These are phyloP conservation scores for Adenanthera pavonina DNA, from an alignment of 306 rosid genomes.

Conservation along the genomic window DNA sequence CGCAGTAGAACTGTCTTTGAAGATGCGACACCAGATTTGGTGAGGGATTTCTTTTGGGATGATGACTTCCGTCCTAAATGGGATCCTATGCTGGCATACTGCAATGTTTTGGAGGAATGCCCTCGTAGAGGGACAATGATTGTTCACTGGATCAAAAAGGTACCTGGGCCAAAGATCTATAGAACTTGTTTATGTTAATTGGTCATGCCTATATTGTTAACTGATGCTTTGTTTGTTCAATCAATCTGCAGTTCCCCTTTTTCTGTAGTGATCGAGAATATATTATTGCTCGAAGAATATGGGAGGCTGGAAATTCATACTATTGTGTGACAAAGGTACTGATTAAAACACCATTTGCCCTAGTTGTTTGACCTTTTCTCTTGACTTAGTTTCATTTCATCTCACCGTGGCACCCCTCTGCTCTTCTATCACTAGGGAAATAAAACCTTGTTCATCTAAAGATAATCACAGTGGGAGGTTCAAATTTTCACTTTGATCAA, in stretches of 20 bases:
- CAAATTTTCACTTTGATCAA: conserved; percentile 18
- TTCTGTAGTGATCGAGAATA: conserved; percentile 99
- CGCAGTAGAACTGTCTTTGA: conserved; percentile 91
- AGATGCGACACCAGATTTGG: conserved; percentile 93
- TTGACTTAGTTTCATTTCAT: conserved; percentile 29
- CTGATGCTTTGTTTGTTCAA: conserved; percentile 39
- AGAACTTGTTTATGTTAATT: conserved; percentile 14
- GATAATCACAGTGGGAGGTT: conserved; percentile 14
- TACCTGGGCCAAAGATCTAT: conserved; percentile 43
- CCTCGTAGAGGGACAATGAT: conserved; percentile 71
- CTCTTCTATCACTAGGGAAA: conserved; percentile 21
- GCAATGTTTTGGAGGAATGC: conserved; percentile 86
- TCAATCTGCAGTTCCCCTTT: conserved; percentile 81
- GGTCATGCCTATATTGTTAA: conserved; percentile 26
- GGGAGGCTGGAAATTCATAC: conserved; percentile 90
- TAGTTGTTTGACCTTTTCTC: conserved; percentile 24
- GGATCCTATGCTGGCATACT: conserved; percentile 87
- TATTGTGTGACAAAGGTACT: conserved; percentile 95
- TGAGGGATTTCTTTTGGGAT: conserved; percentile 99
- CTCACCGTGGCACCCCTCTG: conserved; percentile 7
- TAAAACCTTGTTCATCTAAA: not conserved
- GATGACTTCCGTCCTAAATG: conserved; percentile 96
- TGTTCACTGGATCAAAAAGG: conserved; percentile 99
- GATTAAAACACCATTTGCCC: conserved; percentile 19
- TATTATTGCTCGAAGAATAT: conserved; percentile 92